phyloP scores from a whole-genome alignment of 257 asterid genomes.

The Plantago major region DNA sequence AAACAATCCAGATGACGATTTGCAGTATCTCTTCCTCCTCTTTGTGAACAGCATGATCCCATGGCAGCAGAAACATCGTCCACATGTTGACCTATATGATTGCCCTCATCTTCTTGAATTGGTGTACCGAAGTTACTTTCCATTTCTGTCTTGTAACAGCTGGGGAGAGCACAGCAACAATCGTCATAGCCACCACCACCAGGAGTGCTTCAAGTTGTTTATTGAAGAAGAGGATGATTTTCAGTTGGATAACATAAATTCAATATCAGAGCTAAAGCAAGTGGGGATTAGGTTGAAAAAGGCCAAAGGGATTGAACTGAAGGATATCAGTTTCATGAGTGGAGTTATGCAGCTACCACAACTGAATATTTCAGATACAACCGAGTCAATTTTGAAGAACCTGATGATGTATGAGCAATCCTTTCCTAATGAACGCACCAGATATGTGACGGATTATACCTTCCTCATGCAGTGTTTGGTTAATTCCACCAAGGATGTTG shows the following conservation, averaged over 20 bases:
- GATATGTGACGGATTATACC: conserved; percentile 10
- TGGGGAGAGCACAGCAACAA: not conserved
- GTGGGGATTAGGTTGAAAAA: conserved; percentile 14
- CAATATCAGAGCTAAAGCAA: conserved; percentile 17
- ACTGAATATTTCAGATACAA: not conserved
- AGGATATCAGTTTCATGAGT: not conserved
- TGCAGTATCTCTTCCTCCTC: not conserved
- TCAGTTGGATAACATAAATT: not conserved
- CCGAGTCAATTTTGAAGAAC: conserved; percentile 12
- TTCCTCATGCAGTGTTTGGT: conserved; percentile 5
- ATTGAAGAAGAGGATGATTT: no score
- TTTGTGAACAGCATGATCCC: conserved; percentile 9
- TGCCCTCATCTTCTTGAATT: conserved; percentile 19
- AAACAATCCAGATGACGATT: not conserved
- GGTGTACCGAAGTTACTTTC: conserved; percentile 5
- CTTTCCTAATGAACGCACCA: not conserved
- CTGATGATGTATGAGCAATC: conserved; percentile 12
- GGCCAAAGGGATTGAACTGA: not conserved
- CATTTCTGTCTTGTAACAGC: not conserved
- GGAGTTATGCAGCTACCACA: not conserved
- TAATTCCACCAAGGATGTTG: conserved; percentile 14
- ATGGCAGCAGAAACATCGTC: not conserved
- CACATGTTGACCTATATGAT: no score
- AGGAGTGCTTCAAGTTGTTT: no score
- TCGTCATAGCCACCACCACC: not conserved